Evolutionary conservation across 805 yeast species (phyloP), one percentile per base, ranked within the genome.

Genomic region (Metschnikowia aberdeeniae): DNA sequence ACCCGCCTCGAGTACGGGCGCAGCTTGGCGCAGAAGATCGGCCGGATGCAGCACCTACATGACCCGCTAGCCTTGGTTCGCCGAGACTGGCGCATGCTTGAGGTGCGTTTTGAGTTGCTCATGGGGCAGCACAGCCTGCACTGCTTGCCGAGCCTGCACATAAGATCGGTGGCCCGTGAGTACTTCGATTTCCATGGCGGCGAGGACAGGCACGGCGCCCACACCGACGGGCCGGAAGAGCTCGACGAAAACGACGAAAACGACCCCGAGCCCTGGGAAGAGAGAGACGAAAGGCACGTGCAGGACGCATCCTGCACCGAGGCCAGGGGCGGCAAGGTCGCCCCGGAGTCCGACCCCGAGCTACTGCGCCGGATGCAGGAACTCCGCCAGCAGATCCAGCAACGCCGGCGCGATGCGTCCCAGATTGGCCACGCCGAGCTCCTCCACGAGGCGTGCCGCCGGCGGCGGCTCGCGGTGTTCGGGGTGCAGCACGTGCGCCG

Each of bases 341-440:
- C 38, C 8, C 33, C 43, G 13, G 43, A 50, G 2, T 42, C 35
- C 10, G 38, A 45, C 12, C 41, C 39, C 37, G 56, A 52, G 35
- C 31, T 50, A 41, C 43, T 44, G 30, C 51, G 44, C 36, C 45
- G 45, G 31, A 44, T 51, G 52, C 55, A 51, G n/a, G 33, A 31
- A 9, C 40, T 46, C 9, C 50, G 47, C 34, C 38, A 43, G 4
- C 55, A 54, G 35, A 36, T 54, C 30, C 42, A 36, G 32, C 36
- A 34, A 22, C 43, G 46, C 24, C 48, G 36, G 34, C 46, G 43
- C 5, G 43, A 37, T n/a, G 36, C 44, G 3, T 30, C 33, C 8
- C 33, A 38, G 19, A 34, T 54, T 7, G 56, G 53, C 4, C 48
- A 52, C 13, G 50, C 56, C 1, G 57, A 52, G 46, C 44, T 52